Evolutionary conservation across 306 rosid genomes (phyloP).

Genomic region (Trifolium subterraneum): DNA sequence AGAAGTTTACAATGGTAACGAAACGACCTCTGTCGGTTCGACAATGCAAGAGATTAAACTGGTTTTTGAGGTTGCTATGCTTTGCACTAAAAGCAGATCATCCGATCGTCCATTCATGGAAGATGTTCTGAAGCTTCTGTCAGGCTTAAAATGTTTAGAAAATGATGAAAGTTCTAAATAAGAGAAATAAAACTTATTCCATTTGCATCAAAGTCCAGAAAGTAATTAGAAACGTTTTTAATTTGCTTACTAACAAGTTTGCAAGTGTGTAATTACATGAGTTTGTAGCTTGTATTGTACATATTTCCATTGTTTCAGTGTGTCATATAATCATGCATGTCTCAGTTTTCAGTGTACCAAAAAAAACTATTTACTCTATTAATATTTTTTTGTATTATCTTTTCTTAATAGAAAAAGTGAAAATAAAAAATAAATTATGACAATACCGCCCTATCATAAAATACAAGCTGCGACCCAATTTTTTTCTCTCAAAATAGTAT

Average conservation of each 20-base stretch:
- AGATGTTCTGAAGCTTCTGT: slow-evolving; percentile 69
- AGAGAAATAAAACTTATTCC: slow-evolving; percentile 39
- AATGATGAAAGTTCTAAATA: slow-evolving; percentile 44
- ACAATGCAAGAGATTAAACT: slow-evolving; percentile 57
- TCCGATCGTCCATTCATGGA: slow-evolving; percentile 77
- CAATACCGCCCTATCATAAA: too few relatives aligned
- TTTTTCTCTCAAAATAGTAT: too few relatives aligned
- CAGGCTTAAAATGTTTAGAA: slow-evolving; percentile 56
- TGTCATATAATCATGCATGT: slow-evolving; percentile 23
- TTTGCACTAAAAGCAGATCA: slow-evolving; percentile 72
- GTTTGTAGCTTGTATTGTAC: slow-evolving; percentile 44
- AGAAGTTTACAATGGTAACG: slow-evolving; percentile 69
- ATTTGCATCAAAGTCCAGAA: slow-evolving; percentile 35
- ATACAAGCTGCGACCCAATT: too few relatives aligned
- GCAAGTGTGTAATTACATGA: slow-evolving; percentile 52
- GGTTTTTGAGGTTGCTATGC: slow-evolving; percentile 70
- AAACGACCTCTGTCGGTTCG: slow-evolving; percentile 53
- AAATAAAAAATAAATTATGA: too few relatives aligned
- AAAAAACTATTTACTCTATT: too few relatives aligned
- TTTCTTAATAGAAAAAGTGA: too few relatives aligned
- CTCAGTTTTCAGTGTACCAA: neutral
- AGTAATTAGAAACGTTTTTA: slow-evolving; percentile 32
- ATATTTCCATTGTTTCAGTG: slow-evolving; percentile 39
- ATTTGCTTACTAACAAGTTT: slow-evolving; percentile 47
- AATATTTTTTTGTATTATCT: too few relatives aligned